These are phyloP conservation scores for Venturia effusa DNA, from an alignment of 2,329 filamentous ascomycete species.

Conservation along the genomic window DNA sequence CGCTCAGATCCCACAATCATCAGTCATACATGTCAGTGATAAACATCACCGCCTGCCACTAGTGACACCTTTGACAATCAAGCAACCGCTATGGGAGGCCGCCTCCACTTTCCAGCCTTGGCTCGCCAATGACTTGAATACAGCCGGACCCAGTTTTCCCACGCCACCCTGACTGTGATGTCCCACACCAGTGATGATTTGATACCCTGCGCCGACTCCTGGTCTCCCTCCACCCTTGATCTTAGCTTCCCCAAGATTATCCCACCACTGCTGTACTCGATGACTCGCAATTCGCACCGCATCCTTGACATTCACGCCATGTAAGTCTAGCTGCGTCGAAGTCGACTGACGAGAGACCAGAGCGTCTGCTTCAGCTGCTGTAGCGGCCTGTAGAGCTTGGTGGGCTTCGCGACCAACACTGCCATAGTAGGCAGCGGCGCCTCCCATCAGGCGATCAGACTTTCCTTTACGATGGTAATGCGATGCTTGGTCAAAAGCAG, in stretches of 20 bases:
- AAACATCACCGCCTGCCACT: slow-evolving; percentile 15
- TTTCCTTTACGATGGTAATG: slow-evolving; percentile 49
- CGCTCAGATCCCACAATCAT: background rate
- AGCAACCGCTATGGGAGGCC: slow-evolving; percentile 47
- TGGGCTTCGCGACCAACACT: slow-evolving; percentile 57
- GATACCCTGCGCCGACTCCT: slow-evolving; percentile 46
- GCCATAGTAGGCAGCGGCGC: slow-evolving; percentile 66
- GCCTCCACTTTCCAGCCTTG: slow-evolving; percentile 79
- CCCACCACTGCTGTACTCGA: slow-evolving; percentile 66
- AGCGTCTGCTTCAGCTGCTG: slow-evolving; percentile 56
- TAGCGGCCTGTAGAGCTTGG: slow-evolving; percentile 45
- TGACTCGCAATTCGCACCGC: slow-evolving; percentile 67
- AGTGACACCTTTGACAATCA: slow-evolving; percentile 54
- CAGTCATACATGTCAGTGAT: background rate
- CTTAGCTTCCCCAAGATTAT: slow-evolving; percentile 53
- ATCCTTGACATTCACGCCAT: slow-evolving; percentile 72
- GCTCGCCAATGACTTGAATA: slow-evolving; percentile 61
- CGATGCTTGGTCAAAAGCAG: slow-evolving; percentile 47
- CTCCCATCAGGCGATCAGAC: slow-evolving; percentile 63
- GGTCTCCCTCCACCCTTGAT: slow-evolving; percentile 34
- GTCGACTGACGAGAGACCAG: slow-evolving; percentile 59
- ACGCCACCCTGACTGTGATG: slow-evolving; percentile 67
- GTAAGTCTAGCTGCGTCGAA: slow-evolving; percentile 57
- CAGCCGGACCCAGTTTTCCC: slow-evolving; percentile 65
- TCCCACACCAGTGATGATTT: slow-evolving; percentile 72